Base-by-base conservation (phyloP, 352 stramenopile species). In the Pythium vanterpoolii region DNA sequence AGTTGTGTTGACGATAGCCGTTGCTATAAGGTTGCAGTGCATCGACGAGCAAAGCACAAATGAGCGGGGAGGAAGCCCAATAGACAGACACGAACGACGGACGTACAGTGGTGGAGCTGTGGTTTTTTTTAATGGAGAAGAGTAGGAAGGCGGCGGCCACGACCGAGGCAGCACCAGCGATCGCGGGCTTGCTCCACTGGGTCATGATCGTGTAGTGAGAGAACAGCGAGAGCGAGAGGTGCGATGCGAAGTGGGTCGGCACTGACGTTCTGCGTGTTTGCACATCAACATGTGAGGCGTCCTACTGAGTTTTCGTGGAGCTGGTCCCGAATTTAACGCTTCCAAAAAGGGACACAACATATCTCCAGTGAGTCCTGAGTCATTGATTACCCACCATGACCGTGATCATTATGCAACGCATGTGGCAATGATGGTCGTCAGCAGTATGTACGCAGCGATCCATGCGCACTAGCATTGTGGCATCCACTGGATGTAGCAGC, bases 151-250 rank as follows among this genome's bases (percentile, higher is more conserved):
- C 77, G 44, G 69, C 74, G 30, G 79, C 74, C 24, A 78, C 79
- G 16, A 73, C 78, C 26, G 81, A 86, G 56, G 87, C 79, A 64
- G 89, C 79, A 62, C 76, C 77, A 52, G 93, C 77, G 62, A 95
- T 76, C 53, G 92, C 64, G 40, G 81, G 81, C 71, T 93, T 95
- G 68, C 74, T 83, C 67, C 90, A 78, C 50, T 87, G 77, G 68
- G 87, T 77, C 82, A 92, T 94, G 38, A 23, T 24, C 5, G 19
- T 42, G 19, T 50, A 30, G 33, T 31, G 31, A 19, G 42, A 44
- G 19, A n/a, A 38, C 44, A 19, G 19, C 43, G 28, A 24, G 33
- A 53, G 40, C 10, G 14, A 40, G 13, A n/a, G 56, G 50, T n/a
- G 5, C 16, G 33, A 38, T 38, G 33, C n/a, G 5, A 9, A 14